Evolutionary conservation across 768 basidiomycete species (phyloP), one percentile per base, ranked within the genome.

Genomic region (Pulveroboletus ravenelii): DNA sequence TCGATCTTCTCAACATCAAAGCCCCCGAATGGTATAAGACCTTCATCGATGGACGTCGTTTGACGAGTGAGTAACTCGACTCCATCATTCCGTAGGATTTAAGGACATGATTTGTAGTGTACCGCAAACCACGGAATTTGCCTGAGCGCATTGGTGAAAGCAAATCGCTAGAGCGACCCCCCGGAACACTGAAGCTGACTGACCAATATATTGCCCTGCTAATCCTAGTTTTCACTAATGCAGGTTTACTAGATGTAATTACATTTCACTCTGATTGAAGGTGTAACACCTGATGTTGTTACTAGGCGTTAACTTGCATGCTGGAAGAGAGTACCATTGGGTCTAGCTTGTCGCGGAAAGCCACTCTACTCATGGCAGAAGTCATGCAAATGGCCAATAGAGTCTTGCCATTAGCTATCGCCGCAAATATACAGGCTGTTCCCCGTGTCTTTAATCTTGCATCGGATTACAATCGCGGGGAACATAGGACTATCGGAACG

Each of bases 181-280:
- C 74, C 31, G 78, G 78, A 53, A 78, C 79, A 5, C 72, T 93
- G 39, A 93, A 88, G 61, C 68, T 98, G 23, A 87, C 93, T 2
- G 94, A 97, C 60, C 96, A 98, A 62, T 98, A 93, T 63, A 80
- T 93, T 45, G 88, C 89, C 0, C 73, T 99, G 13, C 73, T 98
- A 5, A 75, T 97, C 8, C 74, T 89, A 15, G 81, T 96, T 3
- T 82, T 98, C 51, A 81, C 85, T 4, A 87, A 92, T 58, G 87
- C 91, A 13, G 96, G 95, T 18, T 71, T 99, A 1, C 70, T 93
- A 40, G 93, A 97, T 67, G 95, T 94, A 53, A 54, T 80, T 68
- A 53, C 42, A 40, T 48, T 39, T 30, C 25, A 23, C 13, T 23
- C 32, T 9, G 1, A 45, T 29, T 15, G 29, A 39, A 46, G 43